phyloP scores from a whole-genome alignment of 1,284 basidiomycete species.

The Irpex rosettiformis region DNA sequence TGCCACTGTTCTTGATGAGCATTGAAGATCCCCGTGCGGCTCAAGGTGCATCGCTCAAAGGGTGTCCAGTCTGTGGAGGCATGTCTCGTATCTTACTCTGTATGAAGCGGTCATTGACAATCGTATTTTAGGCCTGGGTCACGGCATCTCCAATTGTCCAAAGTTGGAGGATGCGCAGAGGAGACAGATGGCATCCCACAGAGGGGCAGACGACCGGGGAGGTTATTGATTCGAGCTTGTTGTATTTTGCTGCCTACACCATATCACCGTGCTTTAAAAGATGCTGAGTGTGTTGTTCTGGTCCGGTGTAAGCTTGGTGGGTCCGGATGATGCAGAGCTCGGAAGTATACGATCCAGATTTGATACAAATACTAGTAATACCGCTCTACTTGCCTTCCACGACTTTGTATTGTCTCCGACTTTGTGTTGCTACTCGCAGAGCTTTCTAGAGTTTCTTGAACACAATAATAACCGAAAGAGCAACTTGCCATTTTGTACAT shows the following conservation, averaged over 20 bases:
- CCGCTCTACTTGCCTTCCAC: too few species aligned
- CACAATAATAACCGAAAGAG: neutral
- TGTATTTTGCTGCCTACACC: conserved; percentile 24
- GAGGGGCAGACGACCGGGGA: conserved; percentile 60
- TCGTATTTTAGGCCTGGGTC: conserved; percentile 73
- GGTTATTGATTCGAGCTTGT: conserved; percentile 38
- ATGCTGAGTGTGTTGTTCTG: too few species aligned
- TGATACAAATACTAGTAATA: too few species aligned
- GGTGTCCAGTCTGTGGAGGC: conserved; percentile 97
- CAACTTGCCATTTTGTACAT: neutral
- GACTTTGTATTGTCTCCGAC: too few species aligned
- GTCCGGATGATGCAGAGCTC: too few species aligned
- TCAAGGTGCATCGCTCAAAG: conserved; percentile 74
- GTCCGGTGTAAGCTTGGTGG: too few species aligned
- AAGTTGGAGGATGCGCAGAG: conserved; percentile 94
- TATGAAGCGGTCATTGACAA: conserved; percentile 11
- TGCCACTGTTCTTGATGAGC: conserved; percentile 91
- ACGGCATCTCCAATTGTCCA: conserved; percentile 91
- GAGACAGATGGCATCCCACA: conserved; percentile 83
- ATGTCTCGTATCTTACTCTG: conserved; percentile 18
- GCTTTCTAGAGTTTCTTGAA: neutral
- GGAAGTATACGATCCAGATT: too few species aligned
- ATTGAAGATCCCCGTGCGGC: conserved; percentile 90
- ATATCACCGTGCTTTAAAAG: neutral
- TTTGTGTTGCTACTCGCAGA: neutral